phyloP scores from a whole-genome alignment of 148 eudicot genomes.

The Rhododendron simsii region DNA sequence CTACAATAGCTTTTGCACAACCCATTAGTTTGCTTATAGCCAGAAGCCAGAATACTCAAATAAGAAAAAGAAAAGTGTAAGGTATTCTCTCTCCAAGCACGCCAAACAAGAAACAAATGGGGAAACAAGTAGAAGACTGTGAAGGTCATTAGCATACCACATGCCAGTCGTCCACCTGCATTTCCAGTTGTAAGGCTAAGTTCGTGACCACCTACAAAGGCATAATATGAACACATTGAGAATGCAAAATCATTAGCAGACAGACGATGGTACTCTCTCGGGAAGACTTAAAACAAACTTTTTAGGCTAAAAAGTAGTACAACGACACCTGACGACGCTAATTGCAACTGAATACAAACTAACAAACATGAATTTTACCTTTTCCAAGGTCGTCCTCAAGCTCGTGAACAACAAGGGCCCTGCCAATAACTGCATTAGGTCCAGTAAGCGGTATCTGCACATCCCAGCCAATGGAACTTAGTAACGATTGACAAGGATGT shows the following conservation, averaged over 20 bases:
- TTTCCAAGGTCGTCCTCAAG: conserved; percentile 96
- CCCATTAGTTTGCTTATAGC: background rate
- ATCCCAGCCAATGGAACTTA: conserved; percentile 2
- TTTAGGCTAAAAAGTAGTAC: background rate
- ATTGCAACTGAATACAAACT: background rate
- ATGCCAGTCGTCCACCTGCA: conserved; percentile 96
- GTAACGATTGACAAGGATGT: background rate
- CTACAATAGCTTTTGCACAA: background rate
- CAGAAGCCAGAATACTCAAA: background rate
- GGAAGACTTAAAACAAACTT: background rate
- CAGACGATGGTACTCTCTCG: background rate
- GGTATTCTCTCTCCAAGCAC: background rate
- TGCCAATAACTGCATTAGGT: conserved; percentile 80
- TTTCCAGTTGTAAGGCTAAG: conserved; percentile 90
- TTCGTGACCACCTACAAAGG: conserved; percentile 81
- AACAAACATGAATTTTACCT: conserved; percentile 39
- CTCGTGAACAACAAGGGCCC: conserved; percentile 94
- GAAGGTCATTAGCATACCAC: conserved; percentile 53
- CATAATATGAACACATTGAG: background rate
- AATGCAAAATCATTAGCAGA: background rate
- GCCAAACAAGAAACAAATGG: background rate
- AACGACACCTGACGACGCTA: background rate
- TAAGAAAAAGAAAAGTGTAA: background rate
- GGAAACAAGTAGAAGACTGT: background rate
- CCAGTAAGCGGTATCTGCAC: conserved; percentile 85